Percentiles rank a stretch among this genome's conserved stretches.
These are phyloP conservation scores for Fistulina hepatica DNA, from an alignment of 1,284 basidiomycete species.

Conservation along the genomic window DNA sequence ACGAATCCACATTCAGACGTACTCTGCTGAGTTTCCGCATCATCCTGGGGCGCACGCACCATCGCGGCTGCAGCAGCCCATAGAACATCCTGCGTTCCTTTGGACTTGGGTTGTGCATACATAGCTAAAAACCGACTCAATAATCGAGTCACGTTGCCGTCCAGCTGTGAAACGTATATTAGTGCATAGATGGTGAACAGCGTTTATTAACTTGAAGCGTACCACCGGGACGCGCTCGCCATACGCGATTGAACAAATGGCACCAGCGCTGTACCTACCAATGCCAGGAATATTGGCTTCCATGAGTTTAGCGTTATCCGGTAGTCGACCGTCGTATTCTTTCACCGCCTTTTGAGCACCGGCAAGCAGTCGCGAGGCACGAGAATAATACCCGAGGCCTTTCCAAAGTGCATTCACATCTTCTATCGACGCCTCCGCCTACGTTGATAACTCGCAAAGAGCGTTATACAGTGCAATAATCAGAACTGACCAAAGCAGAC, in stretches of 20 bases:
- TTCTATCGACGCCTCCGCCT: slow-evolving; percentile 70
- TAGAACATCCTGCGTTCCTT: slow-evolving; percentile 67
- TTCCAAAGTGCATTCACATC: slow-evolving; percentile 84
- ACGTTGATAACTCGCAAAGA: slow-evolving; percentile 6
- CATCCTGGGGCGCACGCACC: slow-evolving; percentile 33
- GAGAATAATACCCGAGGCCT: slow-evolving; percentile 86
- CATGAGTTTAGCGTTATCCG: slow-evolving; percentile 71
- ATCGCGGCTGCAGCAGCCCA: slow-evolving; percentile 70
- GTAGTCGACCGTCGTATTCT: slow-evolving; percentile 62
- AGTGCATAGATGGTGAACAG: slow-evolving; percentile 1
- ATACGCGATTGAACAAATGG: slow-evolving; percentile 86
- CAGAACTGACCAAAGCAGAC: slow-evolving; percentile 48
- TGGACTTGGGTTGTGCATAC: slow-evolving; percentile 71
- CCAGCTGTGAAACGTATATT: slow-evolving; percentile 43
- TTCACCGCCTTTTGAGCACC: slow-evolving; percentile 71
- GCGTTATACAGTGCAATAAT: slow-evolving; percentile 1
- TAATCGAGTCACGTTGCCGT: slow-evolving; percentile 85
- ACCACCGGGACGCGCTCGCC: slow-evolving; percentile 77
- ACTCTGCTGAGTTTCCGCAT: no score
- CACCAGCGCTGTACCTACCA: slow-evolving; percentile 84
- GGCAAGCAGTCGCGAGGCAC: slow-evolving; percentile 68
- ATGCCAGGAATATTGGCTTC: slow-evolving; percentile 83
- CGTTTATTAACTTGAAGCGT: slow-evolving; percentile 7
- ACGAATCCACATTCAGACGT: background rate
- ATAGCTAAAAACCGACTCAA: slow-evolving; percentile 75